Evolutionary conservation across 2,329 filamentous ascomycete genomes (phyloP), one percentile per base, ranked within the genome.

Genomic region (Neopestalotiopsis clavispora): DNA sequence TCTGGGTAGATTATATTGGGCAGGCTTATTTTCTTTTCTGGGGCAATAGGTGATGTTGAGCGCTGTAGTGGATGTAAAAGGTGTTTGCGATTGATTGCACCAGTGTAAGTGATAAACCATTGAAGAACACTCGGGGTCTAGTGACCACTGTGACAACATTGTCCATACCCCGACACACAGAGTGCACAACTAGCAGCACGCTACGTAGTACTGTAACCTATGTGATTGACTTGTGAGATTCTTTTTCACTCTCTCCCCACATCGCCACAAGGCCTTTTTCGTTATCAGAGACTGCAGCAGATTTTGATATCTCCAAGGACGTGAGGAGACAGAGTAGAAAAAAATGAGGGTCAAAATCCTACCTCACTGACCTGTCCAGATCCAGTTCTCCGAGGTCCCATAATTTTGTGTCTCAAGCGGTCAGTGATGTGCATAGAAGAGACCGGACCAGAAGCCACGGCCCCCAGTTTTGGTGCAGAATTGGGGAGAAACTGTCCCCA

Each of bases 361-460:
- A 38, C 34, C 20, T 52, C 45, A 17, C 20, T 52, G 17, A 20
- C 20, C 20, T n/a, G 7, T n/a, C 17, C 45, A 52, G 45, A 52
- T 52, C 45, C n/a, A 52, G 45, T 9, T 10, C 45, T 28, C 45
- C 45, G 45, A 52, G 45, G 45, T 52, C n/a, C 45, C n/a, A 52
- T 52, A 52, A 52, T n/a, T 52, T 23, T 52, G 45, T 52, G 17
- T 52, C 45, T 52, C 45, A 52, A 20, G 45, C 45, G 45, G 45
- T 52, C 45, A 52, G 45, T 52, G 45, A 52, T 52, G 45, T 52
- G 45, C 45, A 52, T 52, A 52, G n/a, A 52, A 52, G 45, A 52
- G 45, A n/a, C 45, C n/a, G 45, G 45, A 52, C 45, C 45, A 52
- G 45, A 52, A 52, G 45, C 45, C 5, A 52, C 45, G 9, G 45